Evolutionary conservation across 2,329 filamentous ascomycete species (phyloP).

Genomic region (Sporothrix dimorphospora): DNA sequence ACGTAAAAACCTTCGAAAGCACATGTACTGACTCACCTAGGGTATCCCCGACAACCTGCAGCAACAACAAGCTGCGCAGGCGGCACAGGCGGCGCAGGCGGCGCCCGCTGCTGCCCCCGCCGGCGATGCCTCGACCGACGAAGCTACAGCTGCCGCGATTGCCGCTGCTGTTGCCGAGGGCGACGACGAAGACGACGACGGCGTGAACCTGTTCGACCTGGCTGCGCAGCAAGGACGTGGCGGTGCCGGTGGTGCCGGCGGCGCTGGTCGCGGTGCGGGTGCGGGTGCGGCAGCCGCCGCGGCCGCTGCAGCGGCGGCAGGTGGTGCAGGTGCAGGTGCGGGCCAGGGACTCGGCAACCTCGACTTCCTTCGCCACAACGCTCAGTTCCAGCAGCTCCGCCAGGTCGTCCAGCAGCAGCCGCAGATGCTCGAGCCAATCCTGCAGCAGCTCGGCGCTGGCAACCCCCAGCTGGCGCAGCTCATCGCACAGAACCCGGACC

Average conservation of each 20-base stretch:
- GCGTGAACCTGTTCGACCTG: slow-evolving; percentile 89
- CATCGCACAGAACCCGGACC: slow-evolving; percentile 88
- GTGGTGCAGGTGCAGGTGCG: slow-evolving; percentile 51
- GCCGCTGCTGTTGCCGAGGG: slow-evolving; percentile 47
- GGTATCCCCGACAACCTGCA: slow-evolving; percentile 88
- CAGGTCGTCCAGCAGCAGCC: slow-evolving; percentile 97
- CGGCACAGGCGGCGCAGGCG: slow-evolving; percentile 31
- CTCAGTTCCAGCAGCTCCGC: slow-evolving; percentile 96
- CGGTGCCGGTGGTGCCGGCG: slow-evolving; percentile 47
- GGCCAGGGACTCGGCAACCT: slow-evolving; percentile 70
- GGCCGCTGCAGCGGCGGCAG: slow-evolving; percentile 52
- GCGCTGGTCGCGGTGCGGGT: slow-evolving; percentile 47
- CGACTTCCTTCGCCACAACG: slow-evolving; percentile 91
- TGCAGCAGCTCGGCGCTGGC: slow-evolving; percentile 92
- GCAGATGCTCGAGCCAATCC: slow-evolving; percentile 96
- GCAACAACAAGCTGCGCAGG: slow-evolving; percentile 43
- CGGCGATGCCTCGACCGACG: slow-evolving; percentile 49
- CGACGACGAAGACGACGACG: slow-evolving; percentile 62
- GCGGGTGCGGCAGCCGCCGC: slow-evolving; percentile 50
- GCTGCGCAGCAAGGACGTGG: slow-evolving; percentile 72
- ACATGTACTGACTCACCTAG: slow-evolving; percentile 47
- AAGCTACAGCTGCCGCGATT: slow-evolving; percentile 48
- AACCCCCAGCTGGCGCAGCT: slow-evolving; percentile 93
- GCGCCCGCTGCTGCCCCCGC: slow-evolving; percentile 39
- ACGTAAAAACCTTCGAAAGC: neutral